Evolutionary conservation across 2,329 filamentous ascomycete species (phyloP).

Genomic region (Cladosporium sphaerospermum): DNA sequence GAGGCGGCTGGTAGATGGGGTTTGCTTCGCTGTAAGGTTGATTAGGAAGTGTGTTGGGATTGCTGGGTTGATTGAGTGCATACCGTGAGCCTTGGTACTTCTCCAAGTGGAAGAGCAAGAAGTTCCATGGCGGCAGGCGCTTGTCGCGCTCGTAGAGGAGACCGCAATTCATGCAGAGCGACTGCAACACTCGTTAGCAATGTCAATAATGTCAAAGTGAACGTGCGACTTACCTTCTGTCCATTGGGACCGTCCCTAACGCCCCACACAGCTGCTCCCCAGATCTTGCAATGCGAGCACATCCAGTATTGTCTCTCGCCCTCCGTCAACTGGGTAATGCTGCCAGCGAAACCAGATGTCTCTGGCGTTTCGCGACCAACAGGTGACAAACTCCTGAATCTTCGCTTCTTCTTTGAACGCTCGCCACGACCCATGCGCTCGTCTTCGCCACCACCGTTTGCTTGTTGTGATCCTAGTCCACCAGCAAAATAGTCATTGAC

Average conservation of each 20-base stretch:
- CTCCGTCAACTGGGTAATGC: constrained; percentile 60
- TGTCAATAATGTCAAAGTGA: neutral
- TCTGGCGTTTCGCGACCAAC: constrained; percentile 78
- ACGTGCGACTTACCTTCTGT: constrained; percentile 58
- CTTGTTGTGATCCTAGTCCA: constrained; percentile 30
- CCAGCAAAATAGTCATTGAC: constrained; percentile 52
- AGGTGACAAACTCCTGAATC: constrained; percentile 84
- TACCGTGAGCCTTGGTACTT: constrained; percentile 31
- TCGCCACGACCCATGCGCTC: constrained; percentile 89
- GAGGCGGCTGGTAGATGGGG: constrained; percentile 11
- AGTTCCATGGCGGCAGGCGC: constrained; percentile 70
- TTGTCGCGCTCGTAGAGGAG: constrained; percentile 83
- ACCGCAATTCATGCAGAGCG: constrained; percentile 89
- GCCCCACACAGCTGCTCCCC: constrained; percentile 88
- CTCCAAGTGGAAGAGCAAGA: constrained; percentile 56
- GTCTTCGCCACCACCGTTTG: constrained; percentile 46
- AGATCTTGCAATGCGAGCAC: constrained; percentile 80
- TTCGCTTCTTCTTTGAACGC: constrained; percentile 88
- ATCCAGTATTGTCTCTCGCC: constrained; percentile 75
- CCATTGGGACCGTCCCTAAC: constrained; percentile 86
- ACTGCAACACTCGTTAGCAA: constrained; percentile 42
- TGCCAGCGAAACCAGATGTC: constrained; percentile 58
- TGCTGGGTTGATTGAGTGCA: neutral
- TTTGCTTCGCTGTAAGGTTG: constrained; percentile 8
- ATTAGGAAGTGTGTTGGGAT: neutral